Base-by-base conservation (phyloP, 345 rosid species). In the Pistacia vera region DNA sequence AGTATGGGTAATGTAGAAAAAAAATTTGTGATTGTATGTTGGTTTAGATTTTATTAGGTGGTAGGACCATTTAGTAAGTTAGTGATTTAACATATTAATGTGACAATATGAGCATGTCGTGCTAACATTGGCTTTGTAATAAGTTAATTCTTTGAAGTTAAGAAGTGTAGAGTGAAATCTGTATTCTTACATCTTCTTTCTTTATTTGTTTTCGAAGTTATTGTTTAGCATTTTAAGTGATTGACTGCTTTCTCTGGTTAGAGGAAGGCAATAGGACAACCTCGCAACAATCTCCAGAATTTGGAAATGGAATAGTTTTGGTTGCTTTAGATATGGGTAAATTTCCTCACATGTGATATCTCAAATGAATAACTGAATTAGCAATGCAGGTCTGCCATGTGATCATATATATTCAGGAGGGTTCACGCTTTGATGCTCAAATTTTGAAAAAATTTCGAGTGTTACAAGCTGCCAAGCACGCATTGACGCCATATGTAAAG, bases 301-400 rank as follows among this genome's bases (percentile, higher is more conserved):
- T 66, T 46, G 11, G 56, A 66, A 70, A 68, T 30, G 6, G 28
- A 68, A 25, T 28, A 17, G 44, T 30, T 69, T 18, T 33, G 11
- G 48, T 4, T 69, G 63, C 41, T 33, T 18, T 33, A 30, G 51
- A 11, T 79, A 18, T 73, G 18, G 35, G 76, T 64, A 30, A 36
- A 64, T 49, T 63, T 69, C 4, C 54, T 18, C 72, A 2, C 62
- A 49, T 59, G n/a, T 66, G 22, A 55, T 65, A 16, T 66, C 22
- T 75, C 78, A 75, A 64, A 65, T 70, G 49, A 74, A 65, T 80
- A 54, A 81, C 77, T 57, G 46, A 41, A 79, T 83, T 80, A 83
- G 80, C 74, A 78, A 76, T 90, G 93, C 97, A 93, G 98, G 98
- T 91, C 20, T 93, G 97, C 83, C 98, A 93, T 88, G 81, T 90